phyloP scores from a whole-genome alignment of 139 green algal genomes.

The Gonium pectorale region DNA sequence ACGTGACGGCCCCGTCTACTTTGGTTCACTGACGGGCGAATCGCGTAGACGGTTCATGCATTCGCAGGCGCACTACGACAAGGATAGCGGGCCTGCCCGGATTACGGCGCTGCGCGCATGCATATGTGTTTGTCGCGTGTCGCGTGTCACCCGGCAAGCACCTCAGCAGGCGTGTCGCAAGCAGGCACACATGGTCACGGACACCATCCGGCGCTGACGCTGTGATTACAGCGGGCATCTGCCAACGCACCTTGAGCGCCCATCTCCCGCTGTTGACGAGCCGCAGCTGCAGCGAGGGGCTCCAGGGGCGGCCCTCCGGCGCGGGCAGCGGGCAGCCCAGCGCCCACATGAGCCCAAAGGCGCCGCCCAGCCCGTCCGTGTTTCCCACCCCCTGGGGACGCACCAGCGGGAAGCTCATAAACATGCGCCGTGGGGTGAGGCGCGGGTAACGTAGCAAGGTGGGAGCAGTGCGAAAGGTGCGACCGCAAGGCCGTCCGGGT shows the following conservation, averaged over 20 bases:
- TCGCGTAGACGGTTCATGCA: too few relatives aligned
- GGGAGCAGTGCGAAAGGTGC: too few relatives aligned
- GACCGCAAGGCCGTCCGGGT: too few relatives aligned
- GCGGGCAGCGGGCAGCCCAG: slow-evolving; percentile 64
- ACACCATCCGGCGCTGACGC: background rate
- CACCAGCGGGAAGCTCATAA: background rate
- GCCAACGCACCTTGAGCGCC: slow-evolving; percentile 14
- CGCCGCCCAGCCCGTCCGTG: slow-evolving; percentile 69
- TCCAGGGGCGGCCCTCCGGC: slow-evolving; percentile 63
- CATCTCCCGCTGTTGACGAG: slow-evolving; percentile 28
- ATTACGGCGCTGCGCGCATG: background rate
- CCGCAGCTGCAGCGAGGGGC: slow-evolving; percentile 20
- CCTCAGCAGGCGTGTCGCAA: background rate
- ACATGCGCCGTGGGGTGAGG: too few relatives aligned
- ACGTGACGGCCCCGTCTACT: too few relatives aligned
- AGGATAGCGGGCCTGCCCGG: background rate
- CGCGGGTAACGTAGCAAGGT: too few relatives aligned
- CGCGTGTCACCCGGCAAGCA: background rate
- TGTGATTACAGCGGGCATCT: background rate
- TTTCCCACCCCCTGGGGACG: slow-evolving; percentile 49
- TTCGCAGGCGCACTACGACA: too few relatives aligned
- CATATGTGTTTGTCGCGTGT: background rate
- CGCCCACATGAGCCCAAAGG: slow-evolving; percentile 69
- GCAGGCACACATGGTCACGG: background rate
- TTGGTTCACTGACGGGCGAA: too few relatives aligned